A percentile compares a stretch with the other conserved stretches of the same genome.
Evolutionary conservation across 352 stramenopile genomes (phyloP).

Genomic region (Phytophthora quininea): DNA sequence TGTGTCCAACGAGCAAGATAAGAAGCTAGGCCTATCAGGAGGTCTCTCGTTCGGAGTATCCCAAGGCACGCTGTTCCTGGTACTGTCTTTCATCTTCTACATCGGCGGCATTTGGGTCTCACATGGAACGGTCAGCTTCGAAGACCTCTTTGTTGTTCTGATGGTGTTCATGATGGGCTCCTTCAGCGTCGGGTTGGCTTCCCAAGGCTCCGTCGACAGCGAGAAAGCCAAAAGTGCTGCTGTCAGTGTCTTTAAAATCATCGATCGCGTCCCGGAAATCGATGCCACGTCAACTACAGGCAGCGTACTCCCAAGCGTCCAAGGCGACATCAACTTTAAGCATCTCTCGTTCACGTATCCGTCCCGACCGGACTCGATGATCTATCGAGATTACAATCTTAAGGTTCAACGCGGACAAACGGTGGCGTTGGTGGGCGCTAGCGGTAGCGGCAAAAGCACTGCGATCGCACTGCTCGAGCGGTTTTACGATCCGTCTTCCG

Average conservation of each 20-base stretch:
- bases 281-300: constrained; percentile 31
- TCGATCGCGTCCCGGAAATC: constrained; percentile 66
- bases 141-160: constrained; percentile 55
- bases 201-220: constrained; percentile 51
- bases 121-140: constrained; percentile 44
- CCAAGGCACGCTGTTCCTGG: constrained; percentile 52
- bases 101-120: constrained; percentile 56
- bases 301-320: constrained; percentile 21
- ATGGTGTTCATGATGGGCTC: constrained; percentile 50
- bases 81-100: constrained; percentile 65
- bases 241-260: constrained; percentile 77
- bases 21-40: constrained; percentile 35
- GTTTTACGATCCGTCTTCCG: constrained; percentile 38
- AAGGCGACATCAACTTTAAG: constrained; percentile 80
- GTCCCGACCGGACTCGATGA: constrained; percentile 61
- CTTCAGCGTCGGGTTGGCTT: constrained; percentile 59
- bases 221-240: constrained; percentile 63
- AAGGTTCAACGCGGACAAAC: constrained; percentile 64
- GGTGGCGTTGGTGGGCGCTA: constrained; percentile 89
- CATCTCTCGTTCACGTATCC: constrained; percentile 93
- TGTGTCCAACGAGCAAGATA: constrained; percentile 37
- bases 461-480: constrained; percentile 66
- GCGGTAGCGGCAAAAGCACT: constrained; percentile 88
- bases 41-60: constrained; percentile 55
- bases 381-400: constrained; percentile 86